Conservation (phyloP, 1,284 basidiomycete species). For the Anthracocystis panici-leucophaei region DNA sequence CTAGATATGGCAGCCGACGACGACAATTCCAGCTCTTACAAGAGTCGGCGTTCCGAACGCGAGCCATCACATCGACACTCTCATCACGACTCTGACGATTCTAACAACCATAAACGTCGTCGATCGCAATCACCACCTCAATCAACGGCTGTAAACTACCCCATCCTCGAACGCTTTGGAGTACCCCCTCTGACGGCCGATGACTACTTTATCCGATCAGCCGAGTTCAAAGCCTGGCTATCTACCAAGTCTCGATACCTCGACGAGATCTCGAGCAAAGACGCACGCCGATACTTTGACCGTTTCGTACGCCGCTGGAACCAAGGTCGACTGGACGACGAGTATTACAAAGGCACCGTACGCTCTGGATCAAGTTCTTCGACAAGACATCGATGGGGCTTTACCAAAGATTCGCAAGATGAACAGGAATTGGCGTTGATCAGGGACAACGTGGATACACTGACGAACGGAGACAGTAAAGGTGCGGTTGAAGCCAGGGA, state of each 20-base stretch:
- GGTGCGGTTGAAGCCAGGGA: slow-evolving; percentile 48
- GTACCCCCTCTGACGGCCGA: slow-evolving; percentile 18
- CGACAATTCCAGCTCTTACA: not conserved
- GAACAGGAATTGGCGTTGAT: slow-evolving; percentile 31
- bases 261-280: slow-evolving; percentile 50
- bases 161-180: slow-evolving; percentile 2
- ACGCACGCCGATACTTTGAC: slow-evolving; percentile 52
- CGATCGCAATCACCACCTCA: not conserved
- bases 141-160: not conserved
- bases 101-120: not conserved
- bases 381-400: slow-evolving; percentile 41
- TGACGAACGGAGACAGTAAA: slow-evolving; percentile 42
- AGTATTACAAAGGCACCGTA: slow-evolving; percentile 25
- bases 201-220: slow-evolving; percentile 47
- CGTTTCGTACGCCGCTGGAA: slow-evolving; percentile 55
- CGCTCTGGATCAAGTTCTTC: slow-evolving; percentile 13
- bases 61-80: not conserved
- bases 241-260: slow-evolving; percentile 34
- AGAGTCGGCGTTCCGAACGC: not conserved
- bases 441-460: slow-evolving; percentile 47
- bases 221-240: slow-evolving; percentile 59
- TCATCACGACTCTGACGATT: not conserved
- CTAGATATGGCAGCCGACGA: not conserved
- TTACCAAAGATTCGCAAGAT: slow-evolving; percentile 23
- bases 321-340: slow-evolving; percentile 22